Evolutionary conservation across 345 rosid species (phyloP), one percentile per base, ranked within the genome.

Genomic region (Eucalyptus melliodora): DNA sequence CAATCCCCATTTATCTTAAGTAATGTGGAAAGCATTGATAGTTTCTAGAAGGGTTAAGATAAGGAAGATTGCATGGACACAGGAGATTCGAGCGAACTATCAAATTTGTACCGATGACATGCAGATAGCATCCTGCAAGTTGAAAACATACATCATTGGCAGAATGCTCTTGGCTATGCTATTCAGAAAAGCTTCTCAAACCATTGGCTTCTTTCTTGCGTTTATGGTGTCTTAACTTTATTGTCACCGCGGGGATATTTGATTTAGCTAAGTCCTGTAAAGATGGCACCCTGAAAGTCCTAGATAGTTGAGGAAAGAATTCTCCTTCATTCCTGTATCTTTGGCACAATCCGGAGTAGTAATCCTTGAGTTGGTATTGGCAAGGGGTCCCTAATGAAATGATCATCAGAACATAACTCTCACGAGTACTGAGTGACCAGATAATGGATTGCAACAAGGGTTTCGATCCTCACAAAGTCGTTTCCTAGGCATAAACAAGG

Each of bases 371-470:
- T 88, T 87, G 97, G 95, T 37, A 55, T 90, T 50, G 93, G 93
- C 96, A 86, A 87, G 77, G 94, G 96, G 88, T 94, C 92, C 87
- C 95, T 92, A 40, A 37, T 62, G 90, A 90, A 92, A 50, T 9
- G 91, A 50, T 90, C 89, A 89, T 92, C 93, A 2, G 94, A 88
- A 77, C 88, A 86, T 59, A 90, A 40, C 87, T 93, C 93, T 92
- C 95, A 93, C 7, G 93, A 82, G 87, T 93, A 95, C 24, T 77
- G 90, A 87, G 95, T 94, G 60, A 95, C 91, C 60, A 95, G 92
- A 87, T 91, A 90, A 90, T 94, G 96, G 88, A 93, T 90, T 1
- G 91, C 45, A 44, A 44, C 45, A 44, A 44, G 45, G 45, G 3
- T 44, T 44, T 44, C 45, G 50, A 47, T 47, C 50, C 50, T 11